Evolutionary conservation across 1,284 basidiomycete species (phyloP), one percentile per base, ranked within the genome.

Genomic region (Malassezia brasiliensis): DNA sequence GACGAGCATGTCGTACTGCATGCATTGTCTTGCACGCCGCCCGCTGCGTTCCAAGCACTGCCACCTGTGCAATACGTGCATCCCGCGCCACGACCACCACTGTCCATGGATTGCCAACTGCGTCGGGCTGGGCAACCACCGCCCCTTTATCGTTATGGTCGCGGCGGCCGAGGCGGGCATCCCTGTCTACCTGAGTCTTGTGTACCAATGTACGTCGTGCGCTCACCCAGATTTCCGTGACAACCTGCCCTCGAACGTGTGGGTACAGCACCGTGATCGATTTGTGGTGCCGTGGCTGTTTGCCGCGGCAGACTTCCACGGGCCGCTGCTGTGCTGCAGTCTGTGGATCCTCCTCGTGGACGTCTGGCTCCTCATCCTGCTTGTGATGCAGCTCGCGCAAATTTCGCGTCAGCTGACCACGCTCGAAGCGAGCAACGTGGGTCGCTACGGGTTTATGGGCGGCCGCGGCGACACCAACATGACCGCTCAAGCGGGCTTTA

Each of bases 51-150:
- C 88, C 22, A 96, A 94, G 75, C 94, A 99, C 74, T 96, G 91
- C 77, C 83, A 90, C 14, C 80, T 87, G 32, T 96, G 91, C 72
- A 85, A 91, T 64, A 83, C 84, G 55, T 98, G 94, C 69, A 81
- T 91, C 15, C 88, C 86, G 7, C 57, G 72, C 1, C 66, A 70
- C 55, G 72, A 74, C 47, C 72, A 74, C 32, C 91, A 96, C 71
- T 96, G 93, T 69, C 94, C 94, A 8, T 99, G 93, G 93, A 85
- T 96, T n/a, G 94, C 90, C 87, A 96, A 96, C 77, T 96, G 93
- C 75, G 59, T 98, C 52, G 94, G 94, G n/a, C 81, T 83, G 47
- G 85, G 87, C 62, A 98, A 98, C 69, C 93, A 98, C 68, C 85
- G 91, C 12, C 87, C 93, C 70, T 98, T 99, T 77, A 78, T 96